Evolutionary conservation across 2,329 filamentous ascomycete species (phyloP).

Genomic region (Hortaea sp.): DNA sequence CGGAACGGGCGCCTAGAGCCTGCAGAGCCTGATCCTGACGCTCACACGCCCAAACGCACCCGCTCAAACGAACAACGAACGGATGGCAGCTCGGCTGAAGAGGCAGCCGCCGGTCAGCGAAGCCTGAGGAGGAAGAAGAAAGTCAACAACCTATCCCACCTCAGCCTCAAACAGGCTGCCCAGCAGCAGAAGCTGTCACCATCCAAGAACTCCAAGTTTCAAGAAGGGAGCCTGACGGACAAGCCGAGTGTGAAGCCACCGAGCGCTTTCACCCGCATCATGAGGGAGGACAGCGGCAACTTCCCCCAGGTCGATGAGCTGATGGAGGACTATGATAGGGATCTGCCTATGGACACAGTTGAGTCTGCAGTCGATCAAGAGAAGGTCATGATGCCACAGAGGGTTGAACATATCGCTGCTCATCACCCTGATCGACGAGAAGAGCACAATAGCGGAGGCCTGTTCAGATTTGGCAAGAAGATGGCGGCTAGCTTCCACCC

Average conservation of each 20-base stretch:
- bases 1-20: conserved; percentile 11
- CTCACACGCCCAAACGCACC: conserved; percentile 19
- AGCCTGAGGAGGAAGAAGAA: conserved; percentile 25
- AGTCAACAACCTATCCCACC: conserved; percentile 22
- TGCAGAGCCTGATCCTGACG: conserved; percentile 5
- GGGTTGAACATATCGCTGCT: conserved; percentile 11
- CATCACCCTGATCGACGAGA: conserved; percentile 26
- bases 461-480: conserved; percentile 47
- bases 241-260: conserved; percentile 63
- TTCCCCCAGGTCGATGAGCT: conserved; percentile 26
- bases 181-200: conserved; percentile 10
- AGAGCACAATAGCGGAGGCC: conserved; percentile 26
- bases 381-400: conserved; percentile 11
- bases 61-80: conserved; percentile 12
- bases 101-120: conserved; percentile 16
- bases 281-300: conserved; percentile 21
- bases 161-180: conserved; percentile 25
- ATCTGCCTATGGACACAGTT: conserved; percentile 5
- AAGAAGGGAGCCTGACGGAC: conserved; percentile 81
- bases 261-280: conserved; percentile 49
- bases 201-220: conserved; percentile 51
- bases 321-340: conserved; percentile 29
- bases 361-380: conserved; percentile 13
- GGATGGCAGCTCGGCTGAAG: conserved; percentile 10
- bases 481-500: conserved; percentile 46